Evolutionary conservation across 768 basidiomycete species (phyloP).

Genomic region (Pleurotus sapidus): DNA sequence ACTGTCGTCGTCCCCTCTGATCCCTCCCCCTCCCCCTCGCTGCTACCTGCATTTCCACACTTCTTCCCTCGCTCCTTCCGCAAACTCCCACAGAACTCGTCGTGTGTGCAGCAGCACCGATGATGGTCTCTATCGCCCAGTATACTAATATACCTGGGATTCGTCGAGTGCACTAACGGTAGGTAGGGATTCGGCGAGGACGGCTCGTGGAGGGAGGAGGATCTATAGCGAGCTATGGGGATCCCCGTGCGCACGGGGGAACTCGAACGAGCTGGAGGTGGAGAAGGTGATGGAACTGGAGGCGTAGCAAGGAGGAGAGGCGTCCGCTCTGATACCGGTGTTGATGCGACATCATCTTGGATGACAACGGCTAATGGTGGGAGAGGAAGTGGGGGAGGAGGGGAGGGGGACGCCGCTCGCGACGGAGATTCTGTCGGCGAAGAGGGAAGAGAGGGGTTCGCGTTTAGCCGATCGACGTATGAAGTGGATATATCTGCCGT

Average conservation of each 20-base stretch:
- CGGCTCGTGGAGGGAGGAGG: background rate
- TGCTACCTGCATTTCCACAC: background rate
- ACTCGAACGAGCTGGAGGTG: background rate
- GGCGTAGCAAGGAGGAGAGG: background rate
- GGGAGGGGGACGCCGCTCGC: background rate
- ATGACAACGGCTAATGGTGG: no score
- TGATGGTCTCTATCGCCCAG: slow-evolving; percentile 7
- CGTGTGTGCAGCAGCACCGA: slow-evolving; percentile 4
- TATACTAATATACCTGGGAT: slow-evolving; percentile 2
- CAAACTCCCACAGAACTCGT: slow-evolving; percentile 1
- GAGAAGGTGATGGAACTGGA: background rate
- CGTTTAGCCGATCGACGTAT: slow-evolving; percentile 70
- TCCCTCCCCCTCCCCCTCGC: background rate
- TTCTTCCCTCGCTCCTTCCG: background rate
- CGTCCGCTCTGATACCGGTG: background rate
- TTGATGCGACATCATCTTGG: background rate
- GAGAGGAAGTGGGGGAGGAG: background rate
- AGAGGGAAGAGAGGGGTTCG: slow-evolving; percentile 51
- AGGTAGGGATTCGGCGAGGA: background rate
- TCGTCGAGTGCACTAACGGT: background rate
- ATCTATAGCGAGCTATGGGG: background rate
- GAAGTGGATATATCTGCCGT: slow-evolving; percentile 66
- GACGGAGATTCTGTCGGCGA: slow-evolving; percentile 29
- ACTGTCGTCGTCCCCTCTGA: background rate
- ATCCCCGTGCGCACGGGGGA: background rate